Conservation (phyloP, 768 basidiomycete genomes). For the Tricholoma hemisulphureum region DNA sequence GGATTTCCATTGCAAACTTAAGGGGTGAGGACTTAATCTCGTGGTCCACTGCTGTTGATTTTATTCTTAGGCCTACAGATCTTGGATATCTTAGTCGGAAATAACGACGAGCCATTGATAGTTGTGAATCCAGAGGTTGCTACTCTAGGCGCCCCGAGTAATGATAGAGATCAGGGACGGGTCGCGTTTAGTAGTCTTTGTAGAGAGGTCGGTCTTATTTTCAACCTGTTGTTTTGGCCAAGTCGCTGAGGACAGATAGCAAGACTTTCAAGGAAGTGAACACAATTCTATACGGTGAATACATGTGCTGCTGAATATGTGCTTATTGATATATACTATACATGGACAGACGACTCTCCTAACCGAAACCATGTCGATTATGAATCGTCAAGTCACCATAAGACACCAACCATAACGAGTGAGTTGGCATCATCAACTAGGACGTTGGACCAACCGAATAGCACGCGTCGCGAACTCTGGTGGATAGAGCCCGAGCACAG, state of each 20-base stretch:
- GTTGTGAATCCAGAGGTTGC: background rate
- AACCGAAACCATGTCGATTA: background rate
- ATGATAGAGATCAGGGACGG: background rate
- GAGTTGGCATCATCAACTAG: background rate
- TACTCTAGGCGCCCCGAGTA: background rate
- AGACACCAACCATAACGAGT: background rate
- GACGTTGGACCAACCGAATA: background rate
- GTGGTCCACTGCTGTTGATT: background rate
- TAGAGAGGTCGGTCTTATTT: background rate
- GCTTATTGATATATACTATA: background rate
- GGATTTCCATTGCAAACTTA: background rate
- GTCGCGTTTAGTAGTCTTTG: background rate
- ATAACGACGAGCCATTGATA: background rate
- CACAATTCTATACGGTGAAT: background rate
- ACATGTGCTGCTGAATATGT: background rate
- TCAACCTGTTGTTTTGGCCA: background rate
- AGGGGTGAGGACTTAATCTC: background rate
- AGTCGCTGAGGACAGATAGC: background rate
- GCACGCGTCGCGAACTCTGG: background rate
- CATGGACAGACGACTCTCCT: background rate
- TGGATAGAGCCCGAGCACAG: background rate
- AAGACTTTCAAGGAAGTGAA: background rate
- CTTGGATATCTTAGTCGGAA: background rate
- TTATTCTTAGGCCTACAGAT: background rate
- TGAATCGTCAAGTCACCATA: background rate